These are phyloP conservation scores for Amniculicola lignicola DNA, from an alignment of 495 filamentous ascomycete species.

Conservation along the genomic window DNA sequence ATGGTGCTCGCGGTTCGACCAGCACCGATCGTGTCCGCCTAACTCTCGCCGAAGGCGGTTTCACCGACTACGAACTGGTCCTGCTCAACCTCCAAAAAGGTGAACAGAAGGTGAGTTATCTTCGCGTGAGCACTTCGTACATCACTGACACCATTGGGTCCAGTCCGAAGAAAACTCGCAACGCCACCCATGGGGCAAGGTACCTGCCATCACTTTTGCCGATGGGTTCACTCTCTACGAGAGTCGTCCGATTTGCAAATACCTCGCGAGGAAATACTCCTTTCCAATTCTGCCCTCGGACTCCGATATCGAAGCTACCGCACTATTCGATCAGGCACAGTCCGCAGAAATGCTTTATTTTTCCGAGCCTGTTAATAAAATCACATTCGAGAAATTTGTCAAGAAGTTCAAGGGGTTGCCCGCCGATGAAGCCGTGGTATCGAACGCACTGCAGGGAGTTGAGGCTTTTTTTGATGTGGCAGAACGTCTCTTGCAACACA, in stretches of 20 bases:
- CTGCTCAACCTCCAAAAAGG: slow-evolving; percentile 17
- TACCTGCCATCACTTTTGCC: slow-evolving; percentile 34
- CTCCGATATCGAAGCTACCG: slow-evolving; percentile 44
- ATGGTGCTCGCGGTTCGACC: slow-evolving; percentile 16
- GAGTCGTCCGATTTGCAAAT: slow-evolving; percentile 49
- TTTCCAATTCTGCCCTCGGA: slow-evolving; percentile 42
- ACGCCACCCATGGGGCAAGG: slow-evolving; percentile 47
- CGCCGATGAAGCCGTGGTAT: slow-evolving; percentile 43
- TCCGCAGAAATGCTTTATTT: slow-evolving; percentile 44
- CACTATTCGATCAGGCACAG: slow-evolving; percentile 48
- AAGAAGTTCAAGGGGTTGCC: slow-evolving; percentile 46
- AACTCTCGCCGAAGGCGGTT: slow-evolving; percentile 24
- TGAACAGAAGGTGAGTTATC: slow-evolving; percentile 19
- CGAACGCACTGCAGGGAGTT: slow-evolving; percentile 41
- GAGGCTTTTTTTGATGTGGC: slow-evolving; percentile 46
- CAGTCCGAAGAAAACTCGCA: slow-evolving; percentile 41
- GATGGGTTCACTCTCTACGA: slow-evolving; percentile 44
- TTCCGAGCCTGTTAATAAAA: slow-evolving; percentile 44
- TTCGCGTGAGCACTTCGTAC: neutral
- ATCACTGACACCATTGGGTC: slow-evolving; percentile 9
- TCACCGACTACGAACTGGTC: slow-evolving; percentile 20
- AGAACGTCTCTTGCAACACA: slow-evolving; percentile 42
- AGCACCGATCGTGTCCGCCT: slow-evolving; percentile 20
- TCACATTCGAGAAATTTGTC: slow-evolving; percentile 46
- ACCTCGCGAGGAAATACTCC: slow-evolving; percentile 46